Evolutionary conservation across 352 stramenopile species (phyloP), one percentile per base, ranked within the genome.

Genomic region (Phytopythium montanum): DNA sequence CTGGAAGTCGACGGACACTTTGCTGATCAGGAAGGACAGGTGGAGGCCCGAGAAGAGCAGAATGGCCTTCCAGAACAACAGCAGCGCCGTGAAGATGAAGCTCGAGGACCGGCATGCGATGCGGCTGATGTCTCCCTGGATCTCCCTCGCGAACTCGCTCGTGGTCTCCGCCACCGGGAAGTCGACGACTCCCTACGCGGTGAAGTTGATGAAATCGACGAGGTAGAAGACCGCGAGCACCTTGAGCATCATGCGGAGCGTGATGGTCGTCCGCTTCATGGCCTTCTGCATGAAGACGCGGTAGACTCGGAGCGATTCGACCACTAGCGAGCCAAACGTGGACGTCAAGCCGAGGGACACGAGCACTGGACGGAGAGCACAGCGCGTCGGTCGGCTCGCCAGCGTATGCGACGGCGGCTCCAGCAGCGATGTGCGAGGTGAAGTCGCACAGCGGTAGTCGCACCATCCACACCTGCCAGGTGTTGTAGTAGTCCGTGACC

Each of bases 1-100:
- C 49, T 90, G 81, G 51, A 88, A 88, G 55, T 88, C 78, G 0
- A 68, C 59, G 26, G 76, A 86, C 23, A 85, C 76, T n/a, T 85
- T 72, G n/a, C 72, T 76, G 59, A 87, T 88, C 3, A 85, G 42
- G 51, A 88, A 85, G 36, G 72, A 80, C 12, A 85, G 29, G 50
- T 79, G 85, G 13, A 84, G 58, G 0, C 72, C 74, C 5, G 68
- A 0, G 14, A 79, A 67, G 25, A 85, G 65, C 45, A 86, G 7
- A 16, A 86, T 76, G 0, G 71, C 58, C 33, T 88, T 88, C 70
- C 71, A 86, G 53, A 88, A 86, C 26, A 86, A 80, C 21, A 81
- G 55, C 10, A 85, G 41, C 9, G 66, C 68, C 12, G 62, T 70
- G 56, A 88, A 88, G 44, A 86, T 83, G 53, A 81, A 77, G 45